These are phyloP conservation scores for Pestalotiopsis sp. DNA, from an alignment of 2,329 filamentous ascomycete species.

Conservation along the genomic window DNA sequence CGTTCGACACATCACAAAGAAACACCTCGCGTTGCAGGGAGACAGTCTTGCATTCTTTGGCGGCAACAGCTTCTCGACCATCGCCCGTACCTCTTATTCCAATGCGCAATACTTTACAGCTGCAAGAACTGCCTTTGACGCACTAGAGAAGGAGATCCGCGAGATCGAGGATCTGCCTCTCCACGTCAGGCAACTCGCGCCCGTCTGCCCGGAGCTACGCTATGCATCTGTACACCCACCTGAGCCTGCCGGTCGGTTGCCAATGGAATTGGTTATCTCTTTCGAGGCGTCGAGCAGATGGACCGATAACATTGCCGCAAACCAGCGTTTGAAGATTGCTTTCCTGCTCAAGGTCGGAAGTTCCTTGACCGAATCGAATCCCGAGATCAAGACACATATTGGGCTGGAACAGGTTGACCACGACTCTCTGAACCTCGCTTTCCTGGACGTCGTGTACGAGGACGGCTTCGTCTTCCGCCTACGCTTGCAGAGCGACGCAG, in stretches of 20 bases:
- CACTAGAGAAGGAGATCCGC: constrained; percentile 77
- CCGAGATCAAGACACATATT: constrained; percentile 66
- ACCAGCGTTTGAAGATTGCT: constrained; percentile 91
- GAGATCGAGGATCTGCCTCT: constrained; percentile 82
- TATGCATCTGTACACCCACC: constrained; percentile 64
- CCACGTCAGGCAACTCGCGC: constrained; percentile 78
- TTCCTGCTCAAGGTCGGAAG: constrained; percentile 79
- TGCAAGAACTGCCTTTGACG: constrained; percentile 69
- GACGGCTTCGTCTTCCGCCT: constrained; percentile 77
- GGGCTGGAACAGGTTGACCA: constrained; percentile 78
- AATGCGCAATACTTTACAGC: constrained; percentile 66
- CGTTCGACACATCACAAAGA: constrained; percentile 67
- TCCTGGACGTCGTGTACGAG: constrained; percentile 78
- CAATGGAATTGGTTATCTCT: constrained; percentile 81
- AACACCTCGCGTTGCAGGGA: constrained; percentile 66
- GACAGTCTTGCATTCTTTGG: constrained; percentile 56
- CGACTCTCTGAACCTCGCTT: constrained; percentile 75
- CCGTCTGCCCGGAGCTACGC: constrained; percentile 72
- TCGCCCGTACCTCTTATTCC: constrained; percentile 48
- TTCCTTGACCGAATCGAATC: constrained; percentile 64
- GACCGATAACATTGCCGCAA: constrained; percentile 89
- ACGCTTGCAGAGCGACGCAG: constrained; percentile 86
- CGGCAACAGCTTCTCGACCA: constrained; percentile 42
- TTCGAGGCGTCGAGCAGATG: constrained; percentile 93
- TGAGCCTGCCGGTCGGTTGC: constrained; percentile 49